These are phyloP conservation scores for Daldinia loculata DNA, from an alignment of 495 filamentous ascomycete genomes.

Conservation along the genomic window DNA sequence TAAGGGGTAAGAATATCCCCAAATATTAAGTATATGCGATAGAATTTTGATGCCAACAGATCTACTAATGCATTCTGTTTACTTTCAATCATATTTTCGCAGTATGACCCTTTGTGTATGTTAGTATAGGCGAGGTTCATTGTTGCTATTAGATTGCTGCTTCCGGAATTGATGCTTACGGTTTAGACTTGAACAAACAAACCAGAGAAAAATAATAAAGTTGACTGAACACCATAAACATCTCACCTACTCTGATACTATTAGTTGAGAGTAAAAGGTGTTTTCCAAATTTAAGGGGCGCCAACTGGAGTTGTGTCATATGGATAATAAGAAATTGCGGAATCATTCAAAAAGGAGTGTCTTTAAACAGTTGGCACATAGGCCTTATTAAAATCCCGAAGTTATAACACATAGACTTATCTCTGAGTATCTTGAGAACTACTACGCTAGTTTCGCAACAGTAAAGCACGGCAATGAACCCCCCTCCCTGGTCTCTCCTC, in stretches of 20 bases:
- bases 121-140: neutral
- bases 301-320: neutral
- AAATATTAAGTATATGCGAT: too few species aligned
- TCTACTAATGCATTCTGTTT: neutral
- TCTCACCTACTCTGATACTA: too few species aligned
- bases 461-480: neutral
- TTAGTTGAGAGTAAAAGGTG: neutral
- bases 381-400: too few species aligned
- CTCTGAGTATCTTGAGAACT: too few species aligned
- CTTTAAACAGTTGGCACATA: too few species aligned
- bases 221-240: too few species aligned
- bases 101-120: neutral
- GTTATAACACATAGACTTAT: too few species aligned
- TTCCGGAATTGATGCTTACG: slow-evolving; percentile 1
- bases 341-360: too few species aligned
- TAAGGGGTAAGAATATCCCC: too few species aligned
- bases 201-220: neutral
- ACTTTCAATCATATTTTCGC: neutral
- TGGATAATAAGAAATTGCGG: too few species aligned
- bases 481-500: slow-evolving; percentile 6
- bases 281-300: neutral
- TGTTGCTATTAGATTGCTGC: neutral
- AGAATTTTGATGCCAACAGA: too few species aligned
- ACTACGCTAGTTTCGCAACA: neutral
- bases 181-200: neutral